Conservation (phyloP, 768 basidiomycete species). For the Leccinum subgranulosum region DNA sequence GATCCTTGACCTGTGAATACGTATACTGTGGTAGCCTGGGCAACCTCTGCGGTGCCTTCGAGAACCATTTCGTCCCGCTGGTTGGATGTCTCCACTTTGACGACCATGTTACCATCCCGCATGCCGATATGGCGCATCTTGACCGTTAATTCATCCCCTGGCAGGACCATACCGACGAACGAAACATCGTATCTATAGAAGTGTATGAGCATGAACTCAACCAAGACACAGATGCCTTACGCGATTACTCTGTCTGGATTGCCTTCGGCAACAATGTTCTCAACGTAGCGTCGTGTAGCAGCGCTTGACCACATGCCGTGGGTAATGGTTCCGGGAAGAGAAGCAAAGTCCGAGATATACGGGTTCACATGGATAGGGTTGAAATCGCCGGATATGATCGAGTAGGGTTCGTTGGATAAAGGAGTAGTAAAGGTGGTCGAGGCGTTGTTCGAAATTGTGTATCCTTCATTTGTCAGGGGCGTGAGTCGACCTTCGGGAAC, state of each 20-base stretch:
- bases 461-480: slow-evolving; percentile 82
- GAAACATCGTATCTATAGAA: slow-evolving; percentile 75
- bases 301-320: slow-evolving; percentile 98
- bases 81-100: slow-evolving; percentile 86
- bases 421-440: slow-evolving; percentile 77
- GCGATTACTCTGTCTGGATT: slow-evolving; percentile 86
- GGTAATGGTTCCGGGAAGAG: slow-evolving; percentile 93
- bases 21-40: slow-evolving; percentile 89
- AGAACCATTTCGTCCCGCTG: slow-evolving; percentile 87
- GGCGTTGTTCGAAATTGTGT: slow-evolving; percentile 68
- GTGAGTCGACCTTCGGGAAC: slow-evolving; percentile 69
- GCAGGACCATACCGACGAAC: slow-evolving; percentile 98
- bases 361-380: slow-evolving; percentile 99
- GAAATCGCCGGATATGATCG: slow-evolving; percentile 94
- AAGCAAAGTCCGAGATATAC: slow-evolving; percentile 93
- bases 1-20: slow-evolving; percentile 99
- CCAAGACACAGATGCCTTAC: slow-evolving; percentile 43
- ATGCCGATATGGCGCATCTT: slow-evolving; percentile 88
- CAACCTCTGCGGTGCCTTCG: slow-evolving; percentile 88
- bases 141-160: slow-evolving; percentile 82
- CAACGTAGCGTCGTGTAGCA: slow-evolving; percentile 88
- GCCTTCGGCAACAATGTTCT: slow-evolving; percentile 91
- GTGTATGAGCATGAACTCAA: slow-evolving; percentile 1
- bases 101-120: slow-evolving; percentile 90
- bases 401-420: slow-evolving; percentile 93